Base-by-base conservation (phyloP, 2,329 filamentous ascomycete genomes). In the Xylaria polymorpha region DNA sequence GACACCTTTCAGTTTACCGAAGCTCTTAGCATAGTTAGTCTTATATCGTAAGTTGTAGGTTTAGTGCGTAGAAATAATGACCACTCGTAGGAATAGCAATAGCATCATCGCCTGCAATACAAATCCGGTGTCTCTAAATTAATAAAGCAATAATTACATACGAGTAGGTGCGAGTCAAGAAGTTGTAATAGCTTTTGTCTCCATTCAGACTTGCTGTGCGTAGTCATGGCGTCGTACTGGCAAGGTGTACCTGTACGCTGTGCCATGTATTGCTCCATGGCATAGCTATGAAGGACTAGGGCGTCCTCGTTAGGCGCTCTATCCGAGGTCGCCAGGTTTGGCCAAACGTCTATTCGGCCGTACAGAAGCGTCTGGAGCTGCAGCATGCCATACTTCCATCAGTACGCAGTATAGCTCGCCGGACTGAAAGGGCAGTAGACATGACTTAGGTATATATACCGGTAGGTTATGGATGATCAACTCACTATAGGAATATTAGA, bases 321-420 rank as follows among this genome's bases (percentile, higher is more conserved):
- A 1, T 2, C 5, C 7, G 2, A 3, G 6, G 55, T 41, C n/a
- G 58, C 10, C 22, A 37, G 43, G 1, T 65, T 35, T n/a, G 18
- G 12, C 66, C 66, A 68, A 7, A 46, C 15, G 2, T 50, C 66
- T 57, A 68, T 44, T 18, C 56, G 66, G 6, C 66, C 66, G 15
- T 10, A 68, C 6, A 68, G 20, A 10, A 68, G 37, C 9, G 48
- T 68, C 18, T 65, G n/a, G 46, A 68, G 61, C 66, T 68, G 51
- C 10, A 48, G 12, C 4, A 15, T 46, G n/a, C 48, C 53, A 43
- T 29, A 3, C 1, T 44, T 35, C 2, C 9, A 41, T 64, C 10
- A 64, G 32, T 32, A 60, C 37, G n/a, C 6, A 58, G 41, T 10
- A 5, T n/a, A n/a, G 25, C 5, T 22, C 4, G 22, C 25, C 10